Evolutionary conservation across 2,329 filamentous ascomycete genomes (phyloP).

Genomic region (Colletotrichum truncatum): DNA sequence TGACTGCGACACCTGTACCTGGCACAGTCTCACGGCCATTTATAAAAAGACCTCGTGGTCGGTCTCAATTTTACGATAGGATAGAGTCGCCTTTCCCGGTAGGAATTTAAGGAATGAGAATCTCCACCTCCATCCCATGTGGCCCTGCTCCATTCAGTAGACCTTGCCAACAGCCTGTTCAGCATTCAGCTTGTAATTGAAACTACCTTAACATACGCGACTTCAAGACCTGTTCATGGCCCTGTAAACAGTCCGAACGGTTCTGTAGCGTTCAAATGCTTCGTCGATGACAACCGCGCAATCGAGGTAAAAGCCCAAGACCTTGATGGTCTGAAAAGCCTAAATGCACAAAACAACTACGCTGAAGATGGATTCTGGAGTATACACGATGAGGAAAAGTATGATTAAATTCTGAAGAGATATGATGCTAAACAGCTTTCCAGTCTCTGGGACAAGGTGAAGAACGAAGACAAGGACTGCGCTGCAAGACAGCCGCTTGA

Average conservation of each 20-base stretch:
- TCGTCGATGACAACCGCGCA: constrained; percentile 63
- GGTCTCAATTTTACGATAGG: constrained; percentile 64
- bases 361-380: constrained; percentile 74
- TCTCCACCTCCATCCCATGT: constrained; percentile 41
- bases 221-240: constrained; percentile 9
- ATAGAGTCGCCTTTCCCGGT: constrained; percentile 73
- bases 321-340: constrained; percentile 73
- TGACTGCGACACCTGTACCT: not conserved
- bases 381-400: constrained; percentile 66
- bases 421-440: constrained; percentile 68
- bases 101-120: too few species aligned
- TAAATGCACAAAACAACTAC: constrained; percentile 76
- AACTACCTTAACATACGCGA: constrained; percentile 19
- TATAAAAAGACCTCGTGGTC: not conserved
- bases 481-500: not conserved
- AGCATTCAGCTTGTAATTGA: not conserved
- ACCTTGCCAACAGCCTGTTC: constrained; percentile 35
- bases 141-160: constrained; percentile 37
- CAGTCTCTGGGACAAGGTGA: constrained; percentile 74
- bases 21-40: not conserved
- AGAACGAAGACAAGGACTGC: constrained; percentile 31
- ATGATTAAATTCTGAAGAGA: constrained; percentile 65
- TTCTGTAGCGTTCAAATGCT: constrained; percentile 36
- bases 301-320: constrained; percentile 68
- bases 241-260: not conserved